Percentiles rank a stretch among this genome's conserved stretches.
These are phyloP conservation scores for Globisporangium nagaii DNA, from an alignment of 352 stramenopile species.

Conservation along the genomic window DNA sequence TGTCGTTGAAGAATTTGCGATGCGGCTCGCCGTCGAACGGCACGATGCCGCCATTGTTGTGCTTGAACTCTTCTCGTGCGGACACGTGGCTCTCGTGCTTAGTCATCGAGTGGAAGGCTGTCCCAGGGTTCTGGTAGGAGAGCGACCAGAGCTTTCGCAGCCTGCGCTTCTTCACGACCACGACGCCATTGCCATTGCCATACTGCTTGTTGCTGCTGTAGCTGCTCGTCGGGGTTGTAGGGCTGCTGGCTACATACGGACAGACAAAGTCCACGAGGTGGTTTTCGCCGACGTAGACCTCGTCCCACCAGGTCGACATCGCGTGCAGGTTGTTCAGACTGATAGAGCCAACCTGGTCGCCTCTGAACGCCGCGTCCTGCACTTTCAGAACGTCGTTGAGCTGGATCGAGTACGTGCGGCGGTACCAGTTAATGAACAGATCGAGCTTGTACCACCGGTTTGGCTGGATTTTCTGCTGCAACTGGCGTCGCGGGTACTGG, in stretches of 20 bases:
- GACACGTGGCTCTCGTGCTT: slow-evolving; percentile 86
- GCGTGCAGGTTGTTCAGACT: slow-evolving; percentile 82
- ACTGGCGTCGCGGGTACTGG: slow-evolving; percentile 36
- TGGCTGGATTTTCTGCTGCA: slow-evolving; percentile 48
- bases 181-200: slow-evolving; percentile 14
- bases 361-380: slow-evolving; percentile 40
- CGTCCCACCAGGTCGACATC: slow-evolving; percentile 92
- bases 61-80: slow-evolving; percentile 60
- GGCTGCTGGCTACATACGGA: slow-evolving; percentile 27
- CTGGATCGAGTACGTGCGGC: slow-evolving; percentile 75
- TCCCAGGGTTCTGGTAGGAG: slow-evolving; percentile 21
- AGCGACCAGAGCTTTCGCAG: slow-evolving; percentile 58
- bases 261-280: slow-evolving; percentile 90
- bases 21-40: slow-evolving; percentile 86
- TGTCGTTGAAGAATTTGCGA: slow-evolving; percentile 72
- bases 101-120: slow-evolving; percentile 66
- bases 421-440: slow-evolving; percentile 85
- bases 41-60: slow-evolving; percentile 71
- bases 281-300: slow-evolving; percentile 93
- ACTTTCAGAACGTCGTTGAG: slow-evolving; percentile 91
- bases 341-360: slow-evolving; percentile 34
- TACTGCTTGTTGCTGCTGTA: slow-evolving; percentile 2
- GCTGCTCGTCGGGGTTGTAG: neutral
- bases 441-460: slow-evolving; percentile 95
- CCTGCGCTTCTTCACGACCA: slow-evolving; percentile 36